Evolutionary conservation across 1,139 yeast species (phyloP).

Genomic region (Pichia sp.): DNA sequence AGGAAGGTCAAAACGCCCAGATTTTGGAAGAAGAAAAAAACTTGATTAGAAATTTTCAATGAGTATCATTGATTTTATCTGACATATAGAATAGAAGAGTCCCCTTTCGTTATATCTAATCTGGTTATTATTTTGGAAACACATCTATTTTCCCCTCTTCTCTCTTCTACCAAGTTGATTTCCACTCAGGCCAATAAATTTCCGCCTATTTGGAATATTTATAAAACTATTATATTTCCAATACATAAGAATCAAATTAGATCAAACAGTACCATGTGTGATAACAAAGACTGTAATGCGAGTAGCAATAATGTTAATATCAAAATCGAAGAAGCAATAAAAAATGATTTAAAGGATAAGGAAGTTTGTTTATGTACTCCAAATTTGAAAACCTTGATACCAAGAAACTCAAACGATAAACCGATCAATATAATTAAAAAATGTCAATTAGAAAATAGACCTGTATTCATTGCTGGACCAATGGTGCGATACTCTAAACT

Average conservation of each 20-base stretch:
- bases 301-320: not conserved
- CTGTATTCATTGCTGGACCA: slow-evolving; percentile 84
- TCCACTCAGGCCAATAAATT: not conserved
- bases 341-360: not conserved
- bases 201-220: not conserved
- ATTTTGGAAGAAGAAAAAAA: not conserved
- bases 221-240: not conserved
- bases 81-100: no score
- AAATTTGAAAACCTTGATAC: not conserved
- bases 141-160: not conserved
- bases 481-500: slow-evolving; percentile 95
- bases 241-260: not conserved
- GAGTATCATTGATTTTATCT: not conserved
- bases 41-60: not conserved
- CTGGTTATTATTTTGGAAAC: no score
- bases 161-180: not conserved
- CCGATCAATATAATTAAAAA: slow-evolving; percentile 49
- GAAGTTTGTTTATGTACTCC: not conserved
- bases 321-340: not conserved
- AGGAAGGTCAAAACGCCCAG: not conserved
- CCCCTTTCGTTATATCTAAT: not conserved
- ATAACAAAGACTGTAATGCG: not conserved
- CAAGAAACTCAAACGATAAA: slow-evolving; percentile 42
- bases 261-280: not conserved
- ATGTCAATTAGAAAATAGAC: slow-evolving; percentile 43